phyloP scores from a whole-genome alignment of 2,329 filamentous ascomycete genomes.

The Stromatinia cepivora region DNA sequence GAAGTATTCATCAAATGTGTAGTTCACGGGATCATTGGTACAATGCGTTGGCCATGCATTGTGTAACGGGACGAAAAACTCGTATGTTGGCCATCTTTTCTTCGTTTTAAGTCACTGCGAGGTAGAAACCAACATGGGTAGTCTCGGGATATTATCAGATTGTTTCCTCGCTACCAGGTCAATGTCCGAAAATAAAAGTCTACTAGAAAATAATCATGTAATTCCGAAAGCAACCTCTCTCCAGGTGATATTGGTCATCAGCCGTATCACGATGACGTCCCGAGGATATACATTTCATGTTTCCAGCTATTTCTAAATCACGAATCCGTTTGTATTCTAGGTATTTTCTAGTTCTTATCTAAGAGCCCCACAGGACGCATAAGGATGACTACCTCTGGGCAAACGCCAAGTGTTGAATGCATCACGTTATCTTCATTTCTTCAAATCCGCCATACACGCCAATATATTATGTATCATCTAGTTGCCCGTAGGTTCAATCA shows the following conservation, averaged over 20 bases:
- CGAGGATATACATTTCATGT: neutral
- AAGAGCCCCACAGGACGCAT: neutral
- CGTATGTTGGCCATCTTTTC: neutral
- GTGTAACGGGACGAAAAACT: constrained; percentile 5
- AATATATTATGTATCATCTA: neutral
- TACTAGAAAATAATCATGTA: neutral
- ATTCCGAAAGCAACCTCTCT: neutral
- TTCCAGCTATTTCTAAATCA: neutral
- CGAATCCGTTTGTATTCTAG: neutral
- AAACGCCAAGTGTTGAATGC: neutral
- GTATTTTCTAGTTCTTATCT: neutral
- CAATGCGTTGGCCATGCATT: constrained; percentile 20
- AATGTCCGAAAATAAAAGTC: neutral
- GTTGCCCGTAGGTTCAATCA: neutral
- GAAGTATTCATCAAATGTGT: neutral
- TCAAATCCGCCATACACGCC: neutral
- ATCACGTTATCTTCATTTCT: neutral
- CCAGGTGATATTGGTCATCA: neutral
- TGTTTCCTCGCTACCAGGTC: neutral
- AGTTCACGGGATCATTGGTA: constrained; percentile 15
- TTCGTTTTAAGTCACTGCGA: neutral
- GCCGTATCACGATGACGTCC: neutral
- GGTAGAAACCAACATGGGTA: neutral
- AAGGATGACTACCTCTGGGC: neutral
- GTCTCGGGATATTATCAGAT: neutral